Percentiles rank a stretch among this genome's conserved stretches.
Evolutionary conservation across 352 stramenopile species (phyloP).

Genomic region (Phytopythium helicoides): DNA sequence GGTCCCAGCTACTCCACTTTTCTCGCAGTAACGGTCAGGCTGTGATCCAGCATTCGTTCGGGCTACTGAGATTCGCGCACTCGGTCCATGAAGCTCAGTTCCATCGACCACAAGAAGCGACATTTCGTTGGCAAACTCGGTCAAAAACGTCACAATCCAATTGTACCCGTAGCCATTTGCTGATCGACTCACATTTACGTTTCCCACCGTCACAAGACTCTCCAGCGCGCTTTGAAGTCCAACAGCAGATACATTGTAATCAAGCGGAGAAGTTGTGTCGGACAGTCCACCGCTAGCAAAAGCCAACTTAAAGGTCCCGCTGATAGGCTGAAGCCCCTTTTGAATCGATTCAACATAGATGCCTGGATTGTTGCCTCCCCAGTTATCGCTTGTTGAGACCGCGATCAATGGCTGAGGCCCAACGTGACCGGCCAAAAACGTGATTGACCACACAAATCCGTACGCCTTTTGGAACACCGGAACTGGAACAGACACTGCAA

Average conservation of each 20-base stretch:
- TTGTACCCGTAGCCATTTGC: slow-evolving; percentile 95
- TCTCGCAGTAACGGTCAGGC: slow-evolving; percentile 80
- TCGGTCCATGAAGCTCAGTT: slow-evolving; percentile 89
- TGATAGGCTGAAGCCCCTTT: slow-evolving; percentile 90
- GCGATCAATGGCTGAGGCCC: slow-evolving; percentile 87
- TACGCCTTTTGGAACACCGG: slow-evolving; percentile 68
- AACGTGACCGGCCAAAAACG: slow-evolving; percentile 72
- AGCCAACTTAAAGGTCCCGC: slow-evolving; percentile 86
- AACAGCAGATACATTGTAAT: slow-evolving; percentile 83
- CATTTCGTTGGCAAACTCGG: slow-evolving; percentile 75
- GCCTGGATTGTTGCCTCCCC: slow-evolving; percentile 91
- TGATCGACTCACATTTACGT: slow-evolving; percentile 85
- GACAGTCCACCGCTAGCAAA: slow-evolving; percentile 65
- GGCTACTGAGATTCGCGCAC: slow-evolving; percentile 75
- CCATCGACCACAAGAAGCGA: slow-evolving; percentile 88
- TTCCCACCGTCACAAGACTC: slow-evolving; percentile 81
- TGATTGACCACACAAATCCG: slow-evolving; percentile 76
- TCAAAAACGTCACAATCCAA: slow-evolving; percentile 94
- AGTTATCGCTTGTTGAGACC: slow-evolving; percentile 86
- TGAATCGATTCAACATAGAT: slow-evolving; percentile 79
- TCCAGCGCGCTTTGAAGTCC: slow-evolving; percentile 88
- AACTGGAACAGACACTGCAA: slow-evolving; percentile 27
- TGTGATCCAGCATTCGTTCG: slow-evolving; percentile 63
- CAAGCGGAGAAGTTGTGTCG: slow-evolving; percentile 84
- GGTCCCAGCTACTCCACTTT: slow-evolving; percentile 26